Percentiles rank a stretch among this genome's conserved stretches.
Conservation (phyloP, 306 rosid genomes). For the Dalbergia cochinchinensis region DNA sequence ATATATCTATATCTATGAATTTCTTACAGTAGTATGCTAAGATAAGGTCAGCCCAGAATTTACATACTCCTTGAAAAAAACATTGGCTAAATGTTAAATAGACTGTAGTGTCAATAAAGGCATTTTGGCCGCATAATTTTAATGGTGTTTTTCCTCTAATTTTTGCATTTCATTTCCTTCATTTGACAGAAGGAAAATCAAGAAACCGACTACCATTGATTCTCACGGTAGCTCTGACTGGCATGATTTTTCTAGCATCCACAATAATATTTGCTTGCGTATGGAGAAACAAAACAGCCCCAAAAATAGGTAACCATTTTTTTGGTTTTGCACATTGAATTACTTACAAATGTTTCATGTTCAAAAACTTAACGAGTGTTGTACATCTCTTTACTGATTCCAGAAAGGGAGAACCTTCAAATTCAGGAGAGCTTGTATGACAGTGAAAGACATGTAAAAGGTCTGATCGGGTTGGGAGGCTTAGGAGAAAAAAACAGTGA, state of each 20-base stretch:
- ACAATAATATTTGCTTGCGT: background rate
- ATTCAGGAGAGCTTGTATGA: constrained; percentile 27
- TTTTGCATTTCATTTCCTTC: background rate
- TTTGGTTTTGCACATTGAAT: constrained; percentile 1
- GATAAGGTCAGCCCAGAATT: too few relatives aligned
- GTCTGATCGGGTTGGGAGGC: constrained; percentile 34
- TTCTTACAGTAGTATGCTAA: too few relatives aligned
- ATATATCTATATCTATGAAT: too few relatives aligned
- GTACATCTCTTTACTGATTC: background rate
- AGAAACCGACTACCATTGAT: background rate
- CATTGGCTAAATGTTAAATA: too few relatives aligned
- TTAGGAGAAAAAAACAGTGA: constrained; percentile 49
- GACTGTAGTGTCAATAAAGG: too few relatives aligned
- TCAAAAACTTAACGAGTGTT: background rate
- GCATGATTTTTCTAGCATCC: constrained; percentile 8
- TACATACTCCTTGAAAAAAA: too few relatives aligned
- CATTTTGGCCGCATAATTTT: too few relatives aligned
- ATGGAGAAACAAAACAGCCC: constrained; percentile 31
- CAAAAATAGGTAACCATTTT: constrained; percentile 24
- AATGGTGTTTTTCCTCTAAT: background rate
- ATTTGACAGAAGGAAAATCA: constrained; percentile 28
- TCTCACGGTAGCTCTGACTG: background rate
- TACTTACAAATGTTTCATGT: background rate
- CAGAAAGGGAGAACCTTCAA: constrained; percentile 31
- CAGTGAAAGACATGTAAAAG: constrained; percentile 42